Base-by-base conservation (phyloP, 257 asterid genomes). In the Cinchona pubescens region DNA sequence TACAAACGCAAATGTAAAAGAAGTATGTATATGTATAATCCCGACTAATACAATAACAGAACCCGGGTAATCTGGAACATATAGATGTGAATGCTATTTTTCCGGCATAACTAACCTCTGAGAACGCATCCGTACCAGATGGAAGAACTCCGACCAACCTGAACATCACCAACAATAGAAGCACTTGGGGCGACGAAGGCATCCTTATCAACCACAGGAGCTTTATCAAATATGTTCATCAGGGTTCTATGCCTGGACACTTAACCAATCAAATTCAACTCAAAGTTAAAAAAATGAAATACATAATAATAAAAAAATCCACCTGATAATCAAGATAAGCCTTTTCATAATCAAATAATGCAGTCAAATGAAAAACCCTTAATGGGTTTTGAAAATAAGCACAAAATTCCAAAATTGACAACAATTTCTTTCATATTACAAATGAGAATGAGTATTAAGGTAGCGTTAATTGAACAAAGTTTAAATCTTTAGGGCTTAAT, bases 101-200 rank as follows among this genome's bases (percentile, higher is more conserved):
- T 42, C 25, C 55, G 80, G 71, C 74, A 64, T 38, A 64, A 43
- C 89, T 51, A 83, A 93, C 98, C 98, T 86, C 98, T 88, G 49
- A 93, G 86, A 74, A 91, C 95, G 75, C 98, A 93, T 69, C 98
- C 98, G 72, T 93, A 93, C 97, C 98, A 93, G 79, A 93, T 87
- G 74, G 98, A 93, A 68, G 98, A 89, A 79, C 81, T 79, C 7
- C 82, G 85, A 46, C 97, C 97, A 75, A 93, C 85, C 75, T 79
- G 83, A 75, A 93, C 97, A 80, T 93, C 91, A 38, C 98, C 98
- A 75, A 80, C 79, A 51, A 93, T 61, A 71, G 98, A 91, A 48
- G 98, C 97, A 84, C 88, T 91, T 10, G 97, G 98, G 69, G 98
- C 98, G 75, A 93, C 93, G 86, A 93, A 93, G 35, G 96, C 96